Percentiles rank a stretch among this genome's conserved stretches.
Conservation (phyloP, 1,139 yeast genomes). For the Pichia norvegensis region DNA sequence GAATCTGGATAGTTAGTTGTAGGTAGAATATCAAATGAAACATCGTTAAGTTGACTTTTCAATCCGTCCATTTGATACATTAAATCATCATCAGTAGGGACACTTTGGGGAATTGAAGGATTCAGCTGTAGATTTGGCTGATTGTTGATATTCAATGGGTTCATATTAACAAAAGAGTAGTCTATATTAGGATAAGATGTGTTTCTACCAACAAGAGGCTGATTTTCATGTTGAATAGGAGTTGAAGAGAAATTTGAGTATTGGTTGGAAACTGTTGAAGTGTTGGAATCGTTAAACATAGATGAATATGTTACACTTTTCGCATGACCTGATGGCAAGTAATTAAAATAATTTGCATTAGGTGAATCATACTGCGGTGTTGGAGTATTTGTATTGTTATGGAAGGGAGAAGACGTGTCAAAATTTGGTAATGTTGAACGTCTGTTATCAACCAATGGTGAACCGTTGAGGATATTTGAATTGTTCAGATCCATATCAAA, state of each 20-base stretch:
- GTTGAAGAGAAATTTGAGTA: slow-evolving; percentile 5
- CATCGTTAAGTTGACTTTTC: not conserved
- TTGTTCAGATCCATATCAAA: not conserved
- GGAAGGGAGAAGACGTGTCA: not conserved
- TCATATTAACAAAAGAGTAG: not conserved
- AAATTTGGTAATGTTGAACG: slow-evolving; percentile 2
- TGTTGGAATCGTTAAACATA: not conserved
- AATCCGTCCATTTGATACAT: not conserved
- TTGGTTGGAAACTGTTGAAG: slow-evolving; percentile 1
- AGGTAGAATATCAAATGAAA: not conserved
- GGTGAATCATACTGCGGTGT: slow-evolving; percentile 8
- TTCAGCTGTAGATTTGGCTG: not conserved
- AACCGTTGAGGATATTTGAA: not conserved
- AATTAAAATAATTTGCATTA: slow-evolving; percentile 2
- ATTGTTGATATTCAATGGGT: not conserved
- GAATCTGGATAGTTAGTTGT: not conserved
- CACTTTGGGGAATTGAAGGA: not conserved
- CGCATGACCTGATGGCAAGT: not conserved
- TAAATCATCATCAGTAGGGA: not conserved
- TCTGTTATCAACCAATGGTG: slow-evolving; percentile 4
- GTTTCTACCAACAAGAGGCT: not conserved
- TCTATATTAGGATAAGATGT: not conserved
- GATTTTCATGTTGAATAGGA: slow-evolving; percentile 2
- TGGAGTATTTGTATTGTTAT: slow-evolving; percentile 4
- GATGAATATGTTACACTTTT: slow-evolving; percentile 5